Conservation (phyloP, 2,329 filamentous ascomycete genomes). For the Boeremia lycopersici region DNA sequence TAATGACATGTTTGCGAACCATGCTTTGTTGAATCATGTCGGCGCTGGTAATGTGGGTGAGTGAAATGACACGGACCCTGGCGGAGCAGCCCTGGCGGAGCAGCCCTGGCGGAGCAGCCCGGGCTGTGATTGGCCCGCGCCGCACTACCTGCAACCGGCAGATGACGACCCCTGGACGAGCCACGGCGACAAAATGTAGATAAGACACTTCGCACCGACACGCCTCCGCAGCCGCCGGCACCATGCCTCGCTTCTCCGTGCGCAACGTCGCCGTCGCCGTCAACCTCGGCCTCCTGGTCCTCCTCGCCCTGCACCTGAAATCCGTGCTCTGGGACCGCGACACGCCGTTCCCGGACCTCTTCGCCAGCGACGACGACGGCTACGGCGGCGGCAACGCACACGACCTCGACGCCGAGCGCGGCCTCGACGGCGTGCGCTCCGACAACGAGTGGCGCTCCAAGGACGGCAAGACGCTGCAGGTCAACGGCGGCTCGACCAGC, state of each 20-base stretch:
- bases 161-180: too few relatives aligned
- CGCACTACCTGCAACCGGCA: neutral
- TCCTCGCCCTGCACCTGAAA: conserved; percentile 39
- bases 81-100: conserved; percentile 4
- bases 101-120: conserved; percentile 3
- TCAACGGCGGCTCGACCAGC: conserved; percentile 10
- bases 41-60: neutral
- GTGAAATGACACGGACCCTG: neutral
- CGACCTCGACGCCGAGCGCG: conserved; percentile 1
- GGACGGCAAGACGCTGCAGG: conserved; percentile 22
- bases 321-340: conserved; percentile 33
- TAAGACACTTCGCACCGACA: neutral
- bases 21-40: neutral
- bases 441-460: conserved; percentile 4
- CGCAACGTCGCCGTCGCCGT: conserved; percentile 32
- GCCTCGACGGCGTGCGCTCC: conserved; percentile 2
- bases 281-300: conserved; percentile 32
- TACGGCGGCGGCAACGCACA: conserved; percentile 6
- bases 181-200: too few relatives aligned
- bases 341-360: neutral
- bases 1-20: conserved; percentile 8
- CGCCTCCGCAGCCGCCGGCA: conserved; percentile 7
- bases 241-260: conserved; percentile 41
- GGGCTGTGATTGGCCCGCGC: conserved; percentile 7
- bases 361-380: conserved; percentile 1